Conservation (phyloP, 2,329 filamentous ascomycete species). For the Meredithiella fracta region DNA sequence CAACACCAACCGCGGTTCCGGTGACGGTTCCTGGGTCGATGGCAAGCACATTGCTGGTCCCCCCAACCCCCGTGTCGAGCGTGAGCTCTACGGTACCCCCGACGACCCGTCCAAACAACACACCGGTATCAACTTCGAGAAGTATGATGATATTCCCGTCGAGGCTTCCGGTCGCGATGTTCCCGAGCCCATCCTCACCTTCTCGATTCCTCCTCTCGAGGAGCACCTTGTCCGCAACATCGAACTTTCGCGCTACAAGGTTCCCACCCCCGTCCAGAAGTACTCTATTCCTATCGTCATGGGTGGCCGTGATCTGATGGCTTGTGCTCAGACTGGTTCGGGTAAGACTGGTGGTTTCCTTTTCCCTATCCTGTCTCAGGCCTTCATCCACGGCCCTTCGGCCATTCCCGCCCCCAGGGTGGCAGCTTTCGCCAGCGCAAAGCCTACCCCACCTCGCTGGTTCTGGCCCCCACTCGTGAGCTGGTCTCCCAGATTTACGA, state of each 20-base stretch:
- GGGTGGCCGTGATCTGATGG: conserved; percentile 95
- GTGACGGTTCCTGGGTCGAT: conserved; percentile 90
- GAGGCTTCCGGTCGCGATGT: conserved; percentile 90
- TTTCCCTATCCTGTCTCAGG: conserved; percentile 97
- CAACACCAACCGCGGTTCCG: conserved; percentile 51
- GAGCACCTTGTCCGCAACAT: conserved; percentile 90
- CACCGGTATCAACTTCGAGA: conserved; percentile 99
- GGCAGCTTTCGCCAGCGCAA: conserved; percentile 90
- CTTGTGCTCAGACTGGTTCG: conserved; percentile 97
- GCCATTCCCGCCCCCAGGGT: conserved; percentile 45
- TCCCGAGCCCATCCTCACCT: conserved; percentile 75
- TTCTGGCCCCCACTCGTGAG: conserved; percentile 93
- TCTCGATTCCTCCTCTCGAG: conserved; percentile 89
- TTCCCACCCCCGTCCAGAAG: conserved; percentile 94
- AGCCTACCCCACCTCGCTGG: conserved; percentile 89
- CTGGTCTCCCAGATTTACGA: conserved; percentile 98
- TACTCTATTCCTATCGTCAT: conserved; percentile 99
- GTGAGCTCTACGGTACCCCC: conserved; percentile 79
- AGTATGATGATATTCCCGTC: conserved; percentile 98
- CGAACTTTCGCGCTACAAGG: conserved; percentile 81
- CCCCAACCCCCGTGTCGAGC: conserved; percentile 75
- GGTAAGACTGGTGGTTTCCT: conserved; percentile 99
- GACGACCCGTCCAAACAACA: conserved; percentile 93
- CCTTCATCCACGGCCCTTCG: conserved; percentile 78
- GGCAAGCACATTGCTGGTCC: conserved; percentile 92